A percentile compares a stretch with the other conserved stretches of the same genome.
These are phyloP conservation scores for Diaporthe ilicicola DNA, from an alignment of 2,329 filamentous ascomycete genomes.

Conservation along the genomic window DNA sequence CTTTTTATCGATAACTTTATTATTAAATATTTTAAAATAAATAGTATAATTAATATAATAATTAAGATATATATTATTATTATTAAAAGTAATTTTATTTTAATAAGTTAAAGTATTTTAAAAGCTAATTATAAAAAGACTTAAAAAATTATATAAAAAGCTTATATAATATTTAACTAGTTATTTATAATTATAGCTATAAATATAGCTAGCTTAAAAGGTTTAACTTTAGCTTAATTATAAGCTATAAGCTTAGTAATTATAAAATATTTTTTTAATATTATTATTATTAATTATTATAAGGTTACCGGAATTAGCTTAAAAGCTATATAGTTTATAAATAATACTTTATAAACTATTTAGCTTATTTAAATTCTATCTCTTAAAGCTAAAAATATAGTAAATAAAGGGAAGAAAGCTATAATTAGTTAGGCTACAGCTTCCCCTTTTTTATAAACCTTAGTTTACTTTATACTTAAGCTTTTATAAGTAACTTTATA, in stretches of 20 bases:
- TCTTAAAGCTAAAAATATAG: too few relatives aligned
- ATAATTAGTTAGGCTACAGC: too few relatives aligned
- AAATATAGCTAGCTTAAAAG: background rate
- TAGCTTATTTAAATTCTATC: too few relatives aligned
- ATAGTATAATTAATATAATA: background rate
- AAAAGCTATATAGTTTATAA: background rate
- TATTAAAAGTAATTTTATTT: too few relatives aligned
- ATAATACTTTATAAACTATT: too few relatives aligned
- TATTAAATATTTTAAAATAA: background rate
- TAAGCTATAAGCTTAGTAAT: background rate
- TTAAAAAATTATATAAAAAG: background rate
- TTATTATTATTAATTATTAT: background rate
- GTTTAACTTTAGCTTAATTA: background rate
- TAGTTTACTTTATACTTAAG: too few relatives aligned
- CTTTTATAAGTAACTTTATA: too few relatives aligned
- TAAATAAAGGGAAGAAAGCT: too few relatives aligned
- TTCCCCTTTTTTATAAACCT: too few relatives aligned
- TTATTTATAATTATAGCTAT: background rate
- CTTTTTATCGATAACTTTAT: too few relatives aligned
- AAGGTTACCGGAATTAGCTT: background rate
- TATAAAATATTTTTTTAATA: background rate
- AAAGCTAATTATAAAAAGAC: background rate
- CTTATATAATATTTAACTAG: background rate
- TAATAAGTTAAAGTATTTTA: background rate
- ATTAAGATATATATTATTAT: background rate